phyloP scores from a whole-genome alignment of 768 basidiomycete species.

The Suillus clintonianus region DNA sequence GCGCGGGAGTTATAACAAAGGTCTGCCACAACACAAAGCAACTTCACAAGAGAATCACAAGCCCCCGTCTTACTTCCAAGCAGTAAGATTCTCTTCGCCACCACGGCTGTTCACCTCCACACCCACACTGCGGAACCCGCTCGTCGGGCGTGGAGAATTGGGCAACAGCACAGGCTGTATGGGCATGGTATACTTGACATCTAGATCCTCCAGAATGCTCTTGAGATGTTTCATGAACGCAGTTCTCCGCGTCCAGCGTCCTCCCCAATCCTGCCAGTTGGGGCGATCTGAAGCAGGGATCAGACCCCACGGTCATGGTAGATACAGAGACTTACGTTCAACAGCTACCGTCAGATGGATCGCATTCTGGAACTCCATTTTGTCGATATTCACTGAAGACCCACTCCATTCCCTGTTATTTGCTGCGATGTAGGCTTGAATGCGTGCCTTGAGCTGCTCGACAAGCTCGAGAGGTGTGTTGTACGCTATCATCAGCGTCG shows the following conservation, averaged over 20 bases:
- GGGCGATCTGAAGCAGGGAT: conserved; percentile 53
- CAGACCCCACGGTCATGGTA: background rate
- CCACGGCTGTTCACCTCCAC: conserved; percentile 13
- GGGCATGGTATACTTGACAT: conserved; percentile 69
- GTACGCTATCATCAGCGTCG: conserved; percentile 64
- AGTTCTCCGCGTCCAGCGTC: conserved; percentile 72
- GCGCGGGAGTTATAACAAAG: background rate
- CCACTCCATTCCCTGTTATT: conserved; percentile 78
- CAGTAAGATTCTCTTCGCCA: conserved; percentile 3
- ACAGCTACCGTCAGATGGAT: conserved; percentile 66
- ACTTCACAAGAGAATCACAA: background rate
- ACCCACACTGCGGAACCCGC: conserved; percentile 1
- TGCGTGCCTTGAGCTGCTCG: conserved; percentile 61
- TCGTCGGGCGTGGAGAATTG: conserved; percentile 9
- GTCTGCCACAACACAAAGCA: background rate
- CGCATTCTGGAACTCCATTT: conserved; percentile 77
- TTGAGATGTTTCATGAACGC: conserved; percentile 77
- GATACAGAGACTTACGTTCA: conserved; percentile 55
- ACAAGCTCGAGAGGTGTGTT: conserved; percentile 70
- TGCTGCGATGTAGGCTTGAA: conserved; percentile 57
- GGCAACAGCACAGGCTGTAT: conserved; percentile 70
- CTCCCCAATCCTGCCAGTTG: conserved; percentile 90
- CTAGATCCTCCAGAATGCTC: conserved; percentile 70
- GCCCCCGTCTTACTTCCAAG: background rate
- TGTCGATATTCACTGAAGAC: conserved; percentile 68